A percentile compares a stretch with the other conserved stretches of the same genome.
Evolutionary conservation across 345 rosid species (phyloP).

Genomic region (Carallia pectinifolia): DNA sequence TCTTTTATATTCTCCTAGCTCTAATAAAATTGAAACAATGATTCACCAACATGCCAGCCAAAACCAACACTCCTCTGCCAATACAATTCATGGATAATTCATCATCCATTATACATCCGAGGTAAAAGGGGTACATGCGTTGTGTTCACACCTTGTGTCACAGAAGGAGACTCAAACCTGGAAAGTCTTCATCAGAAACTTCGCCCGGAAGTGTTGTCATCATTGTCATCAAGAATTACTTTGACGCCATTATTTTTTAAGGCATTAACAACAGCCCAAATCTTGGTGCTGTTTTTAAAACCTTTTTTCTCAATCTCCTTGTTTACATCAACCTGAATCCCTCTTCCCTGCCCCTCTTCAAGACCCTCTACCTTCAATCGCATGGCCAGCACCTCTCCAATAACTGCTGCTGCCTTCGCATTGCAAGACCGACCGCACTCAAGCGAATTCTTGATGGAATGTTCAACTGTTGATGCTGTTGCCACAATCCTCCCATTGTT

Average conservation of each 20-base stretch:
- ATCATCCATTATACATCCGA: too few relatives aligned
- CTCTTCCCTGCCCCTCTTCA: slow-evolving; percentile 74
- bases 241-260: slow-evolving; percentile 72
- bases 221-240: slow-evolving; percentile 54
- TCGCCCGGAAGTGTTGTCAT: too few relatives aligned
- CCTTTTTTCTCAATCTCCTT: slow-evolving; percentile 87
- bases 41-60: too few relatives aligned
- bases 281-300: slow-evolving; percentile 51
- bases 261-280: slow-evolving; percentile 53
- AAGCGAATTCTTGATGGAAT: slow-evolving; percentile 58
- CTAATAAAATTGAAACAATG: too few relatives aligned
- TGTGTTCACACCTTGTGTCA: too few relatives aligned
- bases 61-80: too few relatives aligned
- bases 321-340: slow-evolving; percentile 57
- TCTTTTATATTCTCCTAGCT: too few relatives aligned
- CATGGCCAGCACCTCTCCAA: slow-evolving; percentile 82
- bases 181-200: too few relatives aligned
- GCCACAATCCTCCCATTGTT: slow-evolving; percentile 67
- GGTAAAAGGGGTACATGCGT: too few relatives aligned
- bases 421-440: slow-evolving; percentile 79
- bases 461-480: slow-evolving; percentile 74
- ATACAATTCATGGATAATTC: too few relatives aligned
- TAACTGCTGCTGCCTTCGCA: slow-evolving; percentile 71
- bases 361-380: slow-evolving; percentile 70
- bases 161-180: too few relatives aligned